These are phyloP conservation scores for Penstemon davidsonii DNA, from an alignment of 257 asterid genomes.

Conservation along the genomic window DNA sequence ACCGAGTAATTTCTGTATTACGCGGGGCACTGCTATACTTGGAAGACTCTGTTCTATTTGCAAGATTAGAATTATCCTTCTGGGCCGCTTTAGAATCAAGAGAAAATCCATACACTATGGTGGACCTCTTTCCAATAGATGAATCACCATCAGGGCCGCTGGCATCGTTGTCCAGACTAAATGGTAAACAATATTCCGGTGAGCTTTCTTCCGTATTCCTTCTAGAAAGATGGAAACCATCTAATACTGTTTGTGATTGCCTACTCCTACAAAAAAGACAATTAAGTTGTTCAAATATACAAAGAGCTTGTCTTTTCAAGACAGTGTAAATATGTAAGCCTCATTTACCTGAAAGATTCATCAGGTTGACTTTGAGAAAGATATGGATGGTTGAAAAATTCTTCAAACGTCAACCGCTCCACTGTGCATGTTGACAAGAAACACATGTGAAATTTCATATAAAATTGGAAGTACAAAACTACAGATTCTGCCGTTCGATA, in stretches of 20 bases:
- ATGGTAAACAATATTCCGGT: conserved; percentile 73
- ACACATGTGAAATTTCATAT: conserved; percentile 2
- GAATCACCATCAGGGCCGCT: conserved; percentile 51
- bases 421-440: conserved; percentile 43
- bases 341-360: conserved; percentile 51
- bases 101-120: conserved; percentile 63
- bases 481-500: conserved; percentile 12
- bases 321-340: conserved; percentile 30
- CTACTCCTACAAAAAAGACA: conserved; percentile 43
- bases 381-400: conserved; percentile 87
- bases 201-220: conserved; percentile 46
- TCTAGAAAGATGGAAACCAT: conserved; percentile 50
- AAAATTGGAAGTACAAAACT: conserved; percentile 9
- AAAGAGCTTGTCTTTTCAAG: conserved; percentile 17
- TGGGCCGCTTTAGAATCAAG: conserved; percentile 50
- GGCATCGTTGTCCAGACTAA: conserved; percentile 65
- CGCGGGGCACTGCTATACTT: conserved; percentile 30
- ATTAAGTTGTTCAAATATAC: conserved; percentile 2
- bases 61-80: conserved; percentile 40
- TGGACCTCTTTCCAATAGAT: conserved; percentile 48
- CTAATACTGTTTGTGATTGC: conserved; percentile 46
- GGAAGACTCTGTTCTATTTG: conserved; percentile 36
- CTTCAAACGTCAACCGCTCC: conserved; percentile 88
- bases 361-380: conserved; percentile 60
- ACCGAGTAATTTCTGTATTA: conserved; percentile 36